Evolutionary conservation across 257 asterid species (phyloP).

Genomic region (Galeopsis tetrahit): DNA sequence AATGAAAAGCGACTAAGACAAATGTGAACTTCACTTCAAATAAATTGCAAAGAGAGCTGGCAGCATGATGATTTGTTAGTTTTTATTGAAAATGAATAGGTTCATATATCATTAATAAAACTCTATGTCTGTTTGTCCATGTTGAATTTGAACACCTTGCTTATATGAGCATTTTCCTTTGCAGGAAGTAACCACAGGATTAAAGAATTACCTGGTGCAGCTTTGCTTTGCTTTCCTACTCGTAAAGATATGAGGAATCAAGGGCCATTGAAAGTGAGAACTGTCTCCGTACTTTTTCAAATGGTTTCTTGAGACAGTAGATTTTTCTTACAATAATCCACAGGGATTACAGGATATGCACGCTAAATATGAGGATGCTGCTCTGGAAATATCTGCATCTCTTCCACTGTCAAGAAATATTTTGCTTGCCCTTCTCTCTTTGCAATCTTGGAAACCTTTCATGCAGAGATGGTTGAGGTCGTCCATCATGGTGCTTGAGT

Average conservation of each 20-base stretch:
- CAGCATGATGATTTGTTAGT: slow-evolving; percentile 3
- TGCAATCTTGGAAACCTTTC: slow-evolving; percentile 97
- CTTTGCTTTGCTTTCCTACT: slow-evolving; percentile 69
- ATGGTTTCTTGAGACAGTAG: slow-evolving; percentile 24
- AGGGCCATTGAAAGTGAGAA: slow-evolving; percentile 64
- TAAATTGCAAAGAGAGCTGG: slow-evolving; percentile 13
- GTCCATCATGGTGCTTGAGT: slow-evolving; percentile 60
- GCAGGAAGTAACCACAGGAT: slow-evolving; percentile 63
- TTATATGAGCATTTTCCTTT: slow-evolving; percentile 38
- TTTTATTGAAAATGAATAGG: slow-evolving; percentile 17
- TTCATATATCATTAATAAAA: background rate
- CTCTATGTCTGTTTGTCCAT: slow-evolving; percentile 19
- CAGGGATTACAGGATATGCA: slow-evolving; percentile 68
- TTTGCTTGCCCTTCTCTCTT: slow-evolving; percentile 74
- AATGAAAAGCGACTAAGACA: slow-evolving; percentile 13
- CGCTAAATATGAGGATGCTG: slow-evolving; percentile 66
- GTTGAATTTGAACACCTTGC: slow-evolving; percentile 27
- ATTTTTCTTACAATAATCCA: slow-evolving; percentile 32
- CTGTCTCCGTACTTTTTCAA: slow-evolving; percentile 16
- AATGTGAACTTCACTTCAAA: slow-evolving; percentile 26
- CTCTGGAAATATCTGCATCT: slow-evolving; percentile 72
- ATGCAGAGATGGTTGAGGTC: slow-evolving; percentile 93
- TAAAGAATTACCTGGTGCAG: slow-evolving; percentile 88
- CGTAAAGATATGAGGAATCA: slow-evolving; percentile 54
- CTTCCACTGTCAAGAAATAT: slow-evolving; percentile 84